These are phyloP conservation scores for Quaeritorhiza haematococci DNA, from an alignment of 371 early-diverging fungal species.

Conservation along the genomic window DNA sequence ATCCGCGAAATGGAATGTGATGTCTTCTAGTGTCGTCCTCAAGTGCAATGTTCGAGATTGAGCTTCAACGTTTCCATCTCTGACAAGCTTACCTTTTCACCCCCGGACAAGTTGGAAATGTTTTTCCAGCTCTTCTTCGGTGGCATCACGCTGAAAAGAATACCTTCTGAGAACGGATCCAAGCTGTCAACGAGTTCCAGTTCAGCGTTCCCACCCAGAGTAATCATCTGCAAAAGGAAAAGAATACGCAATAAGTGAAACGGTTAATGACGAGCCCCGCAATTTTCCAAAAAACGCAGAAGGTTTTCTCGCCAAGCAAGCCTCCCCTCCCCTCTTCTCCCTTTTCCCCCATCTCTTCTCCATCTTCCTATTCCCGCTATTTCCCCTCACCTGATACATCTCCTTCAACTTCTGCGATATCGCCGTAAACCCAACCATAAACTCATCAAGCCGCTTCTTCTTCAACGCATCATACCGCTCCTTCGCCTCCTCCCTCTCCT, in stretches of 20 bases:
- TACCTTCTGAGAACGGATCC: conserved; percentile 99
- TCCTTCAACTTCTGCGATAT: conserved; percentile 96
- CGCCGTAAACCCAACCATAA: conserved; percentile 93
- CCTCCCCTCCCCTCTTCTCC: no score
- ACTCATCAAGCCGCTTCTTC: conserved; percentile 81
- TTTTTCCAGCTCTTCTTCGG: conserved; percentile 99
- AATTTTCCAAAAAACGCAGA: neutral
- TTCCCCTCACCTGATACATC: conserved; percentile 88
- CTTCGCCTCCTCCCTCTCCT: conserved; percentile 69
- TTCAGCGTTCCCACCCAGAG: conserved; percentile 99
- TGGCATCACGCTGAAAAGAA: conserved; percentile 99
- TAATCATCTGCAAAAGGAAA: conserved; percentile 73
- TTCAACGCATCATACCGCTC: conserved; percentile 70
- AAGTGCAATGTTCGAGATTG: no score
- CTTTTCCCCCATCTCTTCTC: no score
- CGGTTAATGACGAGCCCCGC: neutral
- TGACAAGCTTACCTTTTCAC: conserved; percentile 96
- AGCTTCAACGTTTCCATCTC: no score
- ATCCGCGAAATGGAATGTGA: no score
- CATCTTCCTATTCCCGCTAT: neutral
- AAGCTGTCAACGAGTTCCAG: conserved; percentile 98
- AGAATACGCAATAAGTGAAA: neutral
- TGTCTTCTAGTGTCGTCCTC: no score
- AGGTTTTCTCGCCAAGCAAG: no score
- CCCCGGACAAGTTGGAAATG: conserved; percentile 98